Percentiles rank a stretch among this genome's conserved stretches.
Conservation (phyloP, 1,139 yeast genomes). For the Yamadazyma atlantica region DNA sequence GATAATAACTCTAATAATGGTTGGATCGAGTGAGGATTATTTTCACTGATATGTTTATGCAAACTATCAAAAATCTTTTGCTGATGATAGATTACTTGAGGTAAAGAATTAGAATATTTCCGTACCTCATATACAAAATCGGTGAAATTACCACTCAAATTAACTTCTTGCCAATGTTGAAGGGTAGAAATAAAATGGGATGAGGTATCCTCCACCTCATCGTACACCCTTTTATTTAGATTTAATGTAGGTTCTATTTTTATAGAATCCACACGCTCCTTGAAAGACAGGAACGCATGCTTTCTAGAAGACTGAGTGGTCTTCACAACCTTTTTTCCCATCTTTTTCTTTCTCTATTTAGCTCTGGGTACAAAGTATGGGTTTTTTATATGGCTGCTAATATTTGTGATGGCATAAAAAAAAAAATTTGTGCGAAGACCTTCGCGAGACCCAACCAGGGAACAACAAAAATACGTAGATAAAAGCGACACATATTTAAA, state of each 20-base stretch:
- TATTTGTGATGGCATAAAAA: neutral
- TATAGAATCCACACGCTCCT: constrained; percentile 79
- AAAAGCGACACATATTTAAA: neutral
- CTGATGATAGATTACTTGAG: constrained; percentile 79
- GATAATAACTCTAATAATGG: constrained; percentile 79
- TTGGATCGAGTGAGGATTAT: constrained; percentile 73
- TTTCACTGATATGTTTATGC: constrained; percentile 45
- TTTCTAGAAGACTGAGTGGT: constrained; percentile 58
- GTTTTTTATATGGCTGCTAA: neutral
- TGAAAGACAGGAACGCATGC: constrained; percentile 70
- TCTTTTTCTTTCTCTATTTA: constrained; percentile 1
- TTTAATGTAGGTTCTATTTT: constrained; percentile 81
- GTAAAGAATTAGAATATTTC: constrained; percentile 63
- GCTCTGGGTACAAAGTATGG: neutral
- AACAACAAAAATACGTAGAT: neutral
- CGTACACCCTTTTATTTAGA: constrained; percentile 63
- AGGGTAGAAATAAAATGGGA: constrained; percentile 80
- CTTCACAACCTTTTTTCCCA: constrained; percentile 19
- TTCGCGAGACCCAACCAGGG: constrained; percentile 5
- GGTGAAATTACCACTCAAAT: constrained; percentile 71
- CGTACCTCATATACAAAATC: constrained; percentile 60
- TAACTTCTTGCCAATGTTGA: constrained; percentile 87
- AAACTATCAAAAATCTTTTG: constrained; percentile 57
- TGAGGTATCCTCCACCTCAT: constrained; percentile 54
- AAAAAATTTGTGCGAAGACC: constrained; percentile 3